Base-by-base conservation (phyloP, 345 rosid species). In the Eutrema yunnanense region DNA sequence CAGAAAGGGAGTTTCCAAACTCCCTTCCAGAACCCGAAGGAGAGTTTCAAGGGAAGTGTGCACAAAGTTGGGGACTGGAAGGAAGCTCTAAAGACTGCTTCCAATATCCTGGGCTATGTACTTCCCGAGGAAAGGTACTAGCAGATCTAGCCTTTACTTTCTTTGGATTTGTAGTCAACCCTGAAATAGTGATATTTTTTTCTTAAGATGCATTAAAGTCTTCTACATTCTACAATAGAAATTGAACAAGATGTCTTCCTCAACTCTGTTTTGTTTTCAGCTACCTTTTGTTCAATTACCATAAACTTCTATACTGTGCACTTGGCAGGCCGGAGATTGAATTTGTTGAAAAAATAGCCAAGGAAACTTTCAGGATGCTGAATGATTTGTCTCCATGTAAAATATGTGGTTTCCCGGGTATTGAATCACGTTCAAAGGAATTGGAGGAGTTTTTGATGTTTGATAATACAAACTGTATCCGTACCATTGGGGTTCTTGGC, bases 321-420 rank as follows among this genome's bases (percentile, higher is more conserved):
- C n/a, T 14, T 16, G 58, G 34, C 34, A 32, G 34, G 34, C 41
- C 74, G 2, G 79, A 75, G 69, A 2, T 0, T 53, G 50, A 75
- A 11, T 66, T 58, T 57, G 6, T 74, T 2, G 67, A 74, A 0
- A 4, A 19, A 30, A 66, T 74, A 0, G 41, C 47, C 38, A 49
- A 32, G 67, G 54, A 66, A 0, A 66, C 78, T 6, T 6, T 66
- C 19, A 74, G 32, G 78, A 74, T 66, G 67, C 61, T 74, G 32
- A 74, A 74, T 41, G 13, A 40, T 3, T 5, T 66, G 52, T 74
- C 60, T 48, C 78, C 78, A 66, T 74, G 38, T 58, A 61, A 58
- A 14, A 16, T 12, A 16, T 3, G 9, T 30, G 60, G 30, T 0
- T 13, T 66, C 0, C 78, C 78, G 0, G 77, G 77, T 8, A 48